Conservation (phyloP, 306 rosid genomes). For the Gastrolobium bilobum region DNA sequence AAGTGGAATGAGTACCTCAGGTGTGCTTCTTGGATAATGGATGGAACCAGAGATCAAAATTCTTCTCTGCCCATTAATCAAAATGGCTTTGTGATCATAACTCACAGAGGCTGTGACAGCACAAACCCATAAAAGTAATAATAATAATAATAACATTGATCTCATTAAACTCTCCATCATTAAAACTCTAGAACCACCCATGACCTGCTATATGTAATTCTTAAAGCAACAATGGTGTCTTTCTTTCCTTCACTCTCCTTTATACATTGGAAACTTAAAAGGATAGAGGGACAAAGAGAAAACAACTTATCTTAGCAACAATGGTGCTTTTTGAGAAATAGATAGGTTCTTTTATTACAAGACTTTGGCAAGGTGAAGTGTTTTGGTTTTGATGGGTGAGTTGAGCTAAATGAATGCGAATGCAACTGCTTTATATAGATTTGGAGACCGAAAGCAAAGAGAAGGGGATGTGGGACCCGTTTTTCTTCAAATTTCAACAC, state of each 20-base stretch:
- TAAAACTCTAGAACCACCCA: constrained; percentile 44
- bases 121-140: constrained; percentile 49
- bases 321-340: neutral
- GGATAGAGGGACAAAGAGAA: constrained; percentile 2
- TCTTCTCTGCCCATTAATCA: constrained; percentile 71
- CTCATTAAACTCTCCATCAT: constrained; percentile 50
- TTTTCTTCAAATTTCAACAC: neutral
- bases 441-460: constrained; percentile 43
- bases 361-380: constrained; percentile 38
- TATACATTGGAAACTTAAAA: constrained; percentile 26
- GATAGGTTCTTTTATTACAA: neutral
- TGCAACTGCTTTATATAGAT: constrained; percentile 53
- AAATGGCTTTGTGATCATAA: constrained; percentile 70
- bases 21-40: constrained; percentile 89
- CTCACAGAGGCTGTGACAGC: constrained; percentile 71
- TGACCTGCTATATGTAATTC: constrained; percentile 1
- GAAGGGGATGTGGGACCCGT: constrained; percentile 41
- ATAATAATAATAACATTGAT: constrained; percentile 17
- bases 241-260: constrained; percentile 14
- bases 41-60: constrained; percentile 90
- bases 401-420: constrained; percentile 40
- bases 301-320: neutral
- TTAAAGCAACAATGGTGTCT: constrained; percentile 43
- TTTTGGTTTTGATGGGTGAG: constrained; percentile 40
- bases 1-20: constrained; percentile 56